Evolutionary conservation across 768 basidiomycete species (phyloP), one percentile per base, ranked within the genome.

Genomic region (Coprinopsis marcescibilis): DNA sequence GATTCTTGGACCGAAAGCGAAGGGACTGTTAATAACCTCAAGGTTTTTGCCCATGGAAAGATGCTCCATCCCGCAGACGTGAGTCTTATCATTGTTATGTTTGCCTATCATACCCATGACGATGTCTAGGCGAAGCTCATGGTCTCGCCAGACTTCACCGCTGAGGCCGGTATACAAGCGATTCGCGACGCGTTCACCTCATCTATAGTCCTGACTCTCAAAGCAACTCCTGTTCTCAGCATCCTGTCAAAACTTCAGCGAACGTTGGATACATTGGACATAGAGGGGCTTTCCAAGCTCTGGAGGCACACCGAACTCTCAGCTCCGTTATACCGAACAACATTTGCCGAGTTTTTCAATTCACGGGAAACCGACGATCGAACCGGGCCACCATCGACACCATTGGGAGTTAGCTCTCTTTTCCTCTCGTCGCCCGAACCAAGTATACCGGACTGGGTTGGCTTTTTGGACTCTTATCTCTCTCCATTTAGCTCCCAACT

Each of bases 21-120:
- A 17, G 89, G 86, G 14, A 60, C 71, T 19, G 64, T 78, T 29
- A 97, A 96, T 65, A 97, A 91, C 60, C 72, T 95, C 57, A 81
- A 81, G 52, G 62, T 98, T 10, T 97, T 94, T 56, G 71, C 79
- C 8, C 60, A 72, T 15, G 92, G 93, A 6, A 69, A 71, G 53
- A 65, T 72, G 49, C 60, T 90, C 25, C 64, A 55, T 39, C 83
- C 89, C 26, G 60, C 64, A 23, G 68, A 83, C 61, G 86, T 87
- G 57, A 49, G 46, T 46, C 6, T 41, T 20, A 1, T 35, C 26
- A 17, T 27, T 39, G 5, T 25, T 26, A 21, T 23, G 11, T 30
- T 33, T 43, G 50, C 29, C 20, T 15, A 2, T 33, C 15, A 29
- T 17, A 17, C 25, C 40, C 35, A 37, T 49, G 37, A n/a, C 34